phyloP scores from a whole-genome alignment of 2,329 filamentous ascomycete genomes.

The Camptophora hylomeconis region DNA sequence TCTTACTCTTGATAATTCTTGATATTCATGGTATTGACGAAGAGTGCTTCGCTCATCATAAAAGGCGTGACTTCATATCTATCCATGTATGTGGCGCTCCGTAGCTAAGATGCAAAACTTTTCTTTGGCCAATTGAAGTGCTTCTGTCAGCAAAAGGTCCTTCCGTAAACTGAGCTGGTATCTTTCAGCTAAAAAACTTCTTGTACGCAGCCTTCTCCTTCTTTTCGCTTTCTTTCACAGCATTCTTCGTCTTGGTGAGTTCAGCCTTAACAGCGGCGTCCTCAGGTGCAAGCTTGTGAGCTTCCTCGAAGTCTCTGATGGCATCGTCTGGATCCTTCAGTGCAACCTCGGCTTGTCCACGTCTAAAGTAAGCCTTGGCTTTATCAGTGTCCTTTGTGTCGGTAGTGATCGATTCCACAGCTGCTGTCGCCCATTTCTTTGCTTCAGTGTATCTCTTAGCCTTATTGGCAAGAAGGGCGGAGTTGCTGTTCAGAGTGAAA shows the following conservation, averaged over 20 bases:
- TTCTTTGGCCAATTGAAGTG: too few relatives aligned
- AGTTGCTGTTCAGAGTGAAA: slow-evolving; percentile 79
- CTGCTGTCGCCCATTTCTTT: slow-evolving; percentile 55
- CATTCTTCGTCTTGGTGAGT: slow-evolving; percentile 64
- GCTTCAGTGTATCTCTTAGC: slow-evolving; percentile 58
- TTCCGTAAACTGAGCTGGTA: too few relatives aligned
- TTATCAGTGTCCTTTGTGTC: slow-evolving; percentile 60
- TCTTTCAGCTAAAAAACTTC: slow-evolving; percentile 57
- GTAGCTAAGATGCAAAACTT: too few relatives aligned
- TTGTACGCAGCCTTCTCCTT: slow-evolving; percentile 89
- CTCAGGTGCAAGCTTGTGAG: slow-evolving; percentile 58
- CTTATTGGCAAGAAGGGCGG: slow-evolving; percentile 75
- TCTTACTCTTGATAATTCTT: too few relatives aligned
- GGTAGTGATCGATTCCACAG: slow-evolving; percentile 51
- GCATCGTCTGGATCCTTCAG: slow-evolving; percentile 78
- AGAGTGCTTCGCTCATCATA: too few relatives aligned
- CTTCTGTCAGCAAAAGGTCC: too few relatives aligned
- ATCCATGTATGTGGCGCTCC: too few relatives aligned
- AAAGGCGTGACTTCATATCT: too few relatives aligned
- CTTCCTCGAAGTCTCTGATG: slow-evolving; percentile 60
- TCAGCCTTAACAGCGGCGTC: slow-evolving; percentile 67
- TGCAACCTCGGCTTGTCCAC: slow-evolving; percentile 60
- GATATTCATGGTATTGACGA: too few relatives aligned
- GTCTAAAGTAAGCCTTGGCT: slow-evolving; percentile 79
- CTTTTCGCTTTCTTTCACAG: slow-evolving; percentile 55